Base-by-base conservation (phyloP, 371 early-diverging fungal genomes). In the Rhizopus sp. region DNA sequence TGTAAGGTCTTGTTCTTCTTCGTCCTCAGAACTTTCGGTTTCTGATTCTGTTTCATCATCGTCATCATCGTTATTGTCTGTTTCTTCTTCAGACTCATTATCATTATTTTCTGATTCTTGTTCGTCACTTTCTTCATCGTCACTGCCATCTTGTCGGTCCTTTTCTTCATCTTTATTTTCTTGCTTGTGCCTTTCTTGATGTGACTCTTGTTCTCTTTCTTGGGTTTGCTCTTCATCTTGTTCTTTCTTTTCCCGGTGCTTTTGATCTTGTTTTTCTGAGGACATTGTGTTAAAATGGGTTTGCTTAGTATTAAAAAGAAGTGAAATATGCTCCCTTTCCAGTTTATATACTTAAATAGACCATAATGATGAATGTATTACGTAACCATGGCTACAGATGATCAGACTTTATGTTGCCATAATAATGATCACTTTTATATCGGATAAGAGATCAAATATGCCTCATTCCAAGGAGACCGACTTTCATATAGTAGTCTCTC, bases 1-100 rank as follows among this genome's bases (percentile, higher is more conserved):
- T 12, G 40, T 58, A 13, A 58, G 33, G 6, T 52, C 57, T 17
- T 61, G 56, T 49, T 63, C 59, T 9, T 63, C 59, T 23, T 53
- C 44, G 3, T 57, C 52, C 10, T 60, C 55, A 33, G 59, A 53
- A 15, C 55, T 44, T 10, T 58, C 65, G 4, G 57, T 34, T 37
- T 59, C 63, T 6, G 29, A 7, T 17, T 63, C 63, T 13, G 66
- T 53, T 13, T 61, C 61, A 48, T 64, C 56, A 9, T 60, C 57
- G 38, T 40, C 37, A 7, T 50, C 60, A 34, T 51, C 52, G 13
- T 64, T 56, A 30, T 45, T 50, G 16, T 57, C 39, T 16, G 47
- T 44, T 31, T 57, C 51, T 31, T 56, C 57, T 40, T 10, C 53
- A 29, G 34, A 16, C 1, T 62, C 55, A 35, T 2, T 42, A 5